Conservation (phyloP, 139 green algal species). For the Ostreobium quekettii region DNA sequence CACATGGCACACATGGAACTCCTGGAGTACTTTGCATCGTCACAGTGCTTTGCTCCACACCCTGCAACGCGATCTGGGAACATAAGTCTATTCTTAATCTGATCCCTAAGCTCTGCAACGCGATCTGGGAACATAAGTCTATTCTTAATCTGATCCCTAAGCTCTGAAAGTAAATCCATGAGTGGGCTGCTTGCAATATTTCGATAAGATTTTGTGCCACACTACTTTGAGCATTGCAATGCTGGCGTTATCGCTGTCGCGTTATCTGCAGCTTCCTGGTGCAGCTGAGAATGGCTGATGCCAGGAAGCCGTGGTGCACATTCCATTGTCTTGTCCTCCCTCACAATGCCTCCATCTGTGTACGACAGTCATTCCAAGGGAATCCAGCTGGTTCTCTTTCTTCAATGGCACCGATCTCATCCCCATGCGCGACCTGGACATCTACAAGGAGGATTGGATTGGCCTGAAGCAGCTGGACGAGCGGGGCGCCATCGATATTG, state of each 20-base stretch:
- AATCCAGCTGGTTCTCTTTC: constrained; percentile 67
- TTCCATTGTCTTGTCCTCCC: too few species aligned
- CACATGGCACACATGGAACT: too few species aligned
- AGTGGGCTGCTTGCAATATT: too few species aligned
- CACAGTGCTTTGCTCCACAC: too few species aligned
- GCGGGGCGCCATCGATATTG: constrained; percentile 36
- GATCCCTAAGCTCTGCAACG: too few species aligned
- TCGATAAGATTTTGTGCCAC: neutral
- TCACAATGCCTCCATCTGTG: neutral
- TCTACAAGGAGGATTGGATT: constrained; percentile 61
- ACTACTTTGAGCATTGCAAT: neutral
- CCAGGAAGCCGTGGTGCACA: neutral
- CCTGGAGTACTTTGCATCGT: too few species aligned
- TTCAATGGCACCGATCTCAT: constrained; percentile 54
- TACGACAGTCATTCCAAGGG: constrained; percentile 54
- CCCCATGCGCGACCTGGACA: constrained; percentile 27
- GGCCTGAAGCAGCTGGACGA: constrained; percentile 62
- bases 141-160: too few species aligned
- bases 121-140: too few species aligned
- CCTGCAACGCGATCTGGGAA: too few species aligned
- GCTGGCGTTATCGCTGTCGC: neutral
- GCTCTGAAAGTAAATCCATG: too few species aligned
- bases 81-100: too few species aligned
- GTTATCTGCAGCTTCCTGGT: neutral
- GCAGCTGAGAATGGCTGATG: neutral